Base-by-base conservation (phyloP, 148 eudicot genomes). In the Chenopodium quinoa region DNA sequence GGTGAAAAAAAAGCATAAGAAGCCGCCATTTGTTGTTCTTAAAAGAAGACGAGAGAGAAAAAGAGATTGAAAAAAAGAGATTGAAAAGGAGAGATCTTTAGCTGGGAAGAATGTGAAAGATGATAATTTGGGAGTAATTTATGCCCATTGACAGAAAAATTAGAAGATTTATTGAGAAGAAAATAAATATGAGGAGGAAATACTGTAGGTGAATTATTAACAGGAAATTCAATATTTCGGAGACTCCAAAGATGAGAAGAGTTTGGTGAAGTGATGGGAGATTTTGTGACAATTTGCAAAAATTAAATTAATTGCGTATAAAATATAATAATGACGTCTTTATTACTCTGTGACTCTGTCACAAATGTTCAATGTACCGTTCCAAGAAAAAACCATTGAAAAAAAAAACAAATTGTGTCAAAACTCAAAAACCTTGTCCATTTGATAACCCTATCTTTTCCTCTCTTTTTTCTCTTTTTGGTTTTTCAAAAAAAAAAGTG, bases 171-270 rank as follows among this genome's bases (percentile, higher is more conserved):
- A 20, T 31, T 48, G 13, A 64, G 37, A 23, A 54, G 22, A 52
- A 52, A 40, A 54, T 12, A 40, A 40, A 40, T 50, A 75, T 29
- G 19, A 75, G 14, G 77, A 75, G 62, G 52, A 77, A 34, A 40
- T 40, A 40, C 44, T 40, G 44, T 22, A 44, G 71, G 79, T 60
- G 79, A 40, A 32, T 3, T 48, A 25, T 27, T 1, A 32, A 75
- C 58, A 48, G 31, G 3, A 27, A 52, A 70, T 70, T 79, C 22
- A 12, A 34, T 79, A 20, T 54, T 79, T 69, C 81, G 81, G 81
- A 79, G 81, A 69, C 66, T 79, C 75, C 81, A 70, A 79, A 29
- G 81, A 70, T 32, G 27, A 40, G 44, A 40, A 40, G 67, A 52
- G 75, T 54, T 79, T 79, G 75, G 81, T 70, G 14, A 13, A 50